A percentile compares a stretch with the other conserved stretches of the same genome.
These are phyloP conservation scores for Vitis hybrid DNA, from an alignment of 177 flowering plant species.

Conservation along the genomic window DNA sequence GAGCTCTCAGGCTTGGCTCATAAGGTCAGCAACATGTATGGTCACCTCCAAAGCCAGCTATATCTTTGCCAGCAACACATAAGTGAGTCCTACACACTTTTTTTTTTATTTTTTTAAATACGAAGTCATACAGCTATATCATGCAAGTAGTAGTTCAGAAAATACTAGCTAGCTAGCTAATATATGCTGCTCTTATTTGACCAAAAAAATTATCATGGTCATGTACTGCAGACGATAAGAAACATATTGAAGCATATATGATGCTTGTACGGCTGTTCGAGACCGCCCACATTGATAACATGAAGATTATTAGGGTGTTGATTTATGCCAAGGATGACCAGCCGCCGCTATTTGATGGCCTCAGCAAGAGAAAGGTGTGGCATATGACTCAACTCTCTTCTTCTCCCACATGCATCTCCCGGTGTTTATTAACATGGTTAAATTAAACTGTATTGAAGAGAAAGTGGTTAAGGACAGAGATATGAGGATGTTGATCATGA, in stretches of 20 bases:
- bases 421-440: too few relatives aligned
- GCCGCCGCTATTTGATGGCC: conserved; percentile 41
- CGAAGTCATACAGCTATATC: too few relatives aligned
- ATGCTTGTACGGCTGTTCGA: conserved; percentile 36
- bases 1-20: conserved; percentile 51
- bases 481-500: too few relatives aligned
- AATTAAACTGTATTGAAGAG: not conserved
- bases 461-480: too few relatives aligned
- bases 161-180: too few relatives aligned
- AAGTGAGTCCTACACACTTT: conserved; percentile 23
- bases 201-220: not conserved
- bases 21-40: conserved; percentile 37
- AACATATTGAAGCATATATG: conserved; percentile 35
- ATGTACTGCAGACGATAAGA: conserved; percentile 39
- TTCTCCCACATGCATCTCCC: too few relatives aligned
- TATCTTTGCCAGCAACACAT: conserved; percentile 28
- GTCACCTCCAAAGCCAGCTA: conserved; percentile 35
- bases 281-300: conserved; percentile 38
- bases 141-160: too few relatives aligned
- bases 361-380: conserved; percentile 35
- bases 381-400: not conserved
- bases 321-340: conserved; percentile 40
- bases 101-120: too few relatives aligned
- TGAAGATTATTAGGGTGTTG: conserved; percentile 41
- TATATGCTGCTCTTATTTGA: too few relatives aligned